Evolutionary conservation across 805 yeast genomes (phyloP), one percentile per base, ranked within the genome.

Genomic region (Myxozyma nipponensis): DNA sequence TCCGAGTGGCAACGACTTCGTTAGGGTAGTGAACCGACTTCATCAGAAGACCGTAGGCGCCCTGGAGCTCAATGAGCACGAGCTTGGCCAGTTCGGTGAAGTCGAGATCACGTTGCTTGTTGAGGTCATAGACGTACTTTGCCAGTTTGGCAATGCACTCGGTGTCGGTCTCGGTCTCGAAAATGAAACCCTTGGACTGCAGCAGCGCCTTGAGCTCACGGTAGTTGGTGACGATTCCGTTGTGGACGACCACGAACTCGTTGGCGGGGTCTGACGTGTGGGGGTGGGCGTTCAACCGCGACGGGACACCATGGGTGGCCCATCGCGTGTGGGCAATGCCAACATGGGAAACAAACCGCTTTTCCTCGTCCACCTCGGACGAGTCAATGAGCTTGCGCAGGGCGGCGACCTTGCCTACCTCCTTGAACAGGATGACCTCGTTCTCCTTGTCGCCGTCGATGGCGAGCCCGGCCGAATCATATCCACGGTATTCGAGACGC

Each of bases 261-360:
- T 84, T 84, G 41, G 71, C 70, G 7, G 79, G 77, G 68, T 88
- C 98, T 1, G 96, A 87, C 58, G 91, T 76, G 67, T 91, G 98
- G 43, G 99, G 99, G 69, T 93, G 99, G 68, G 98, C 93, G 75
- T 93, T 93, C 55, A 69, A 62, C 56, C 77, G 80, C 59, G 80
- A 81, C 50, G 97, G 97, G 63, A 83, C 86, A 70, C 99, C 99
- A 70, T 93, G 99, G 35, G 99, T 93, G 45, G 99, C 99, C 99
- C 99, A 93, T 76, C 99, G 86, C 13, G 99, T 93, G 72, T 93
- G 99, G 22, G 98, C 98, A 68, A 93, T 93, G 66, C 96, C 98
- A 54, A 83, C 89, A 67, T 93, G 98, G 68, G 84, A 81, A 62
- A 79, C 83, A 66, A 87, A 89, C 19, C 79, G 75, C 54, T 78